phyloP scores from a whole-genome alignment of 2,329 filamentous ascomycete species.

The Macroventuria anomochaeta region DNA sequence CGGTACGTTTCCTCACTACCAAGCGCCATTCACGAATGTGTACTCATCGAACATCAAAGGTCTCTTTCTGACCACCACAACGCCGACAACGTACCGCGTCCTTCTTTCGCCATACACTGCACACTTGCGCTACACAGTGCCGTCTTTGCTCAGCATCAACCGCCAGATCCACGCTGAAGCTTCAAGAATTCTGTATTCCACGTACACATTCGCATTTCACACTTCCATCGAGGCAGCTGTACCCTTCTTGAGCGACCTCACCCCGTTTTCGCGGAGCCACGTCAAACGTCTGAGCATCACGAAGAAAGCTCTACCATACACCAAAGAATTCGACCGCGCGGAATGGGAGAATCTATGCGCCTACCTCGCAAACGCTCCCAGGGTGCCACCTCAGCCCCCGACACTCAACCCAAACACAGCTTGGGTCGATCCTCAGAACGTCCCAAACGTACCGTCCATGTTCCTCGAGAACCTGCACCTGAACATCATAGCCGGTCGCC shows the following conservation, averaged over 20 bases:
- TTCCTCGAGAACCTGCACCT: constrained; percentile 47
- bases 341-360: constrained; percentile 63
- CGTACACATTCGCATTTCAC: constrained; percentile 66
- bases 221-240: constrained; percentile 65
- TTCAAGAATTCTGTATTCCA: constrained; percentile 62
- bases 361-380: constrained; percentile 37
- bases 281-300: constrained; percentile 61
- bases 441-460: constrained; percentile 3
- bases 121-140: constrained; percentile 53
- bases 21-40: constrained; percentile 5
- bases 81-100: constrained; percentile 64
- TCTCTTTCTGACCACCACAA: constrained; percentile 53
- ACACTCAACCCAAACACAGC: neutral
- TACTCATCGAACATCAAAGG: constrained; percentile 36
- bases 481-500: constrained; percentile 63
- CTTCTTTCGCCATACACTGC: constrained; percentile 53
- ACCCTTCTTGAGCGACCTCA: constrained; percentile 66
- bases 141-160: constrained; percentile 36
- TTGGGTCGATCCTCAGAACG: neutral
- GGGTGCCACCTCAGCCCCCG: neutral
- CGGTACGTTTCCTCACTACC: constrained; percentile 31
- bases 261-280: constrained; percentile 55
- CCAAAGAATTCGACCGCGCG: constrained; percentile 62
- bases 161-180: constrained; percentile 61
- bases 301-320: constrained; percentile 62